phyloP scores from a whole-genome alignment of 208 protist genomes.

The Wallacemonas collosoma region DNA sequence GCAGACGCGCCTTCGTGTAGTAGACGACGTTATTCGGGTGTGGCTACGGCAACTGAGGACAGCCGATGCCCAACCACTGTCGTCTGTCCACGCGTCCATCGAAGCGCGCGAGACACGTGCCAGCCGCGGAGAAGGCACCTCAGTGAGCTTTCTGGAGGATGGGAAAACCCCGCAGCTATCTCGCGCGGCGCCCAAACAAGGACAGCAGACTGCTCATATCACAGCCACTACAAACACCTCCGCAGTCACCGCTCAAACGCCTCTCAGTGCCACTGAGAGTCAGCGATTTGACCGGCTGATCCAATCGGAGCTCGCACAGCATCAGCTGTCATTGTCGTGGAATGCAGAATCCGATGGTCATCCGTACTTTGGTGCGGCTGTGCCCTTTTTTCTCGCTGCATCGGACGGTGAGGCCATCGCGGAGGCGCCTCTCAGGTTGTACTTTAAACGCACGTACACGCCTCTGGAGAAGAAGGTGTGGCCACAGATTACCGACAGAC shows the following conservation, averaged over 20 bases:
- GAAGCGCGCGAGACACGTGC: too few species aligned
- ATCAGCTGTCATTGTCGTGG: constrained; percentile 17
- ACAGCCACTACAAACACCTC: too few species aligned
- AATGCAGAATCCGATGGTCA: constrained; percentile 27
- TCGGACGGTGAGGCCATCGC: too few species aligned
- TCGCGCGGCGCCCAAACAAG: too few species aligned
- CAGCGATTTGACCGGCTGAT: too few species aligned
- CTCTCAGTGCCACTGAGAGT: too few species aligned
- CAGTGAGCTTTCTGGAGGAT: too few species aligned
- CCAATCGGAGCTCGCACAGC: not conserved
- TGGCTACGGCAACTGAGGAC: not conserved
- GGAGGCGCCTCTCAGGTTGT: not conserved
- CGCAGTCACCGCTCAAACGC: too few species aligned
- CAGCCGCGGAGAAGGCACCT: too few species aligned
- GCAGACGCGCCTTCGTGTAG: not conserved
- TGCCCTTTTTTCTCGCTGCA: constrained; percentile 22
- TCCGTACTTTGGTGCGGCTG: constrained; percentile 31
- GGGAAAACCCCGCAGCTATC: too few species aligned
- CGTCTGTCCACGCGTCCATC: not conserved
- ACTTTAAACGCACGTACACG: constrained; percentile 19
- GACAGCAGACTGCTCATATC: too few species aligned
- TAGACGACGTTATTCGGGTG: not conserved
- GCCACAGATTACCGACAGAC: not conserved
- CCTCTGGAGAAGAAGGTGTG: not conserved
- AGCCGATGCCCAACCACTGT: not conserved